A percentile compares a stretch with the other conserved stretches of the same genome.
phyloP scores from a whole-genome alignment of 495 filamentous ascomycete genomes.

The Stereocaulon alpinum region DNA sequence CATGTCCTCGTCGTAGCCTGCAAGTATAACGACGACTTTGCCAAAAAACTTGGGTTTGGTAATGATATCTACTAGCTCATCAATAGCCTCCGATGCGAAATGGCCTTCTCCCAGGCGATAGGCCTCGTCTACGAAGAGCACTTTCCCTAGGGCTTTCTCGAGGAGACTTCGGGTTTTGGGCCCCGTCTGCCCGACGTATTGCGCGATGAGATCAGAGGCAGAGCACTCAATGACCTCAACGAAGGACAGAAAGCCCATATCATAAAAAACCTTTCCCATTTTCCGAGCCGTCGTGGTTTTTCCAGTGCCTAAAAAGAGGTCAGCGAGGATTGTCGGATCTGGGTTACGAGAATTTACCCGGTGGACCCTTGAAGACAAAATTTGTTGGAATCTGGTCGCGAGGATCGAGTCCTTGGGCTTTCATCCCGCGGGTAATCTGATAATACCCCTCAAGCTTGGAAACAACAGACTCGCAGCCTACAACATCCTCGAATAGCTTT shows the following conservation, averaged over 20 bases:
- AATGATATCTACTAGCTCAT: constrained; percentile 60
- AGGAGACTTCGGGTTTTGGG: constrained; percentile 34
- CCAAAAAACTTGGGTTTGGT: constrained; percentile 51
- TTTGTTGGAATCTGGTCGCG: constrained; percentile 47
- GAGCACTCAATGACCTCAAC: constrained; percentile 49
- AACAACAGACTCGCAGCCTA: constrained; percentile 57
- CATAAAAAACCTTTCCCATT: constrained; percentile 65
- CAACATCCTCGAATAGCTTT: constrained; percentile 51
- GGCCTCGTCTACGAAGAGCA: constrained; percentile 55
- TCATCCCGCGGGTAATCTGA: constrained; percentile 41
- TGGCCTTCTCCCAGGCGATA: constrained; percentile 44
- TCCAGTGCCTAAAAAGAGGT: constrained; percentile 46
- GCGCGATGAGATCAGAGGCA: constrained; percentile 50
- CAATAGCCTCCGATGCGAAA: constrained; percentile 61
- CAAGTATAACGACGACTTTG: constrained; percentile 64
- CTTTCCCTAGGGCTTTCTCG: constrained; percentile 42
- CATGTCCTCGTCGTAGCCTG: constrained; percentile 64
- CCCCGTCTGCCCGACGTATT: constrained; percentile 42
- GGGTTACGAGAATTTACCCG: constrained; percentile 34
- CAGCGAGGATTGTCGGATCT: constrained; percentile 6
- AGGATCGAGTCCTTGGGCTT: constrained; percentile 44
- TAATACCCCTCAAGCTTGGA: constrained; percentile 50
- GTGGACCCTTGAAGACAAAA: constrained; percentile 55
- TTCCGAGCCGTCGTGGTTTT: constrained; percentile 63
- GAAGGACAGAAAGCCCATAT: constrained; percentile 52